Evolutionary conservation across 78 protist genomes (phyloP), one percentile per base, ranked within the genome.

Genomic region (Dictyostelium intermedium): DNA sequence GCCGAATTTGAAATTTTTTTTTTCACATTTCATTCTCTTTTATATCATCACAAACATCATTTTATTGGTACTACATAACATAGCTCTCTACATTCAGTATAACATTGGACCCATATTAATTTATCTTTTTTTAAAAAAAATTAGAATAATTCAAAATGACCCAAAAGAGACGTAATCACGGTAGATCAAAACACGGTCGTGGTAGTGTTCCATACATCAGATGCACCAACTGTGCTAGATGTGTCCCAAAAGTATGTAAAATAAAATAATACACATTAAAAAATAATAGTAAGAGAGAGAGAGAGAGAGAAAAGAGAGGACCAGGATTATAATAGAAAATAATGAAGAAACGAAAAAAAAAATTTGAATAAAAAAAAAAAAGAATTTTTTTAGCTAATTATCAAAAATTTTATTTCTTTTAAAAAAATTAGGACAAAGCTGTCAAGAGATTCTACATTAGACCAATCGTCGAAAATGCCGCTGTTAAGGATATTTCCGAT

Each of bases 221-320:
- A 41, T 99, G 99, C 98, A 41, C 79, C 89, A 99, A 98, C 98
- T 99, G 99, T 97, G 99, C 95, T 13, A 96, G 99, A 81, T 83
- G 91, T 60, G 96, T 91, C 39, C 98, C 99, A 92, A 98, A 98
- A 98, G 99, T 97, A 35, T 20, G 66, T 56, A 56, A 56, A 20
- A 50, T 50, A 53, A 74, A 39, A 30, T 61, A 5, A 27, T 41
- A 18, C 25, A n/a, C 10, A 69, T 30, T 6, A 69, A 70, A 34
- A 32, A 70, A 70, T 14, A 30, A 70, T 10, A 70, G 43, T 1
- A 27, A 50, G 13, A 50, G 13, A 45, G 10, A 45, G 23, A 2
- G 20, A 2, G 6, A 56, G 27, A 56, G 66, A 20, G 20, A 14
- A 20, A 20, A 11, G 7, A 56, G 20, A 56, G 66, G 72, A 60